Percentiles rank a stretch among this genome's conserved stretches.
phyloP scores from a whole-genome alignment of 768 basidiomycete species.

The Boletus speciosus region DNA sequence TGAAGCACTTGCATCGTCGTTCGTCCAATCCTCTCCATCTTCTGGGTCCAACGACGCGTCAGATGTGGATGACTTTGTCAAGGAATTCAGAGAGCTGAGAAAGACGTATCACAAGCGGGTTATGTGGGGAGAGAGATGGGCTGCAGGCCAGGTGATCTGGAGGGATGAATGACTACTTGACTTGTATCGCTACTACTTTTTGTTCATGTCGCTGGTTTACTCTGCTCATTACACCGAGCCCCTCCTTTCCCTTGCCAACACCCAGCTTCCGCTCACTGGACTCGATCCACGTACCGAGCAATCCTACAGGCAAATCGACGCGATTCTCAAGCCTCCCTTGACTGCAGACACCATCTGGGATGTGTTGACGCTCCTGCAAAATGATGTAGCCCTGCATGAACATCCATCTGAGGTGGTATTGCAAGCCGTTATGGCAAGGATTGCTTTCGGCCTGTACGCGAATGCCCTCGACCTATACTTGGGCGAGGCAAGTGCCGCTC shows the following conservation, averaged over 20 bases:
- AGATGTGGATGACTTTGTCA: conserved; percentile 84
- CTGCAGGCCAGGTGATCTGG: conserved; percentile 82
- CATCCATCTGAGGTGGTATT: conserved; percentile 5
- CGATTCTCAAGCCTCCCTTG: conserved; percentile 22
- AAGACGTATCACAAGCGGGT: conserved; percentile 93
- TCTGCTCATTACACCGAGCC: conserved; percentile 28
- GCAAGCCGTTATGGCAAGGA: conserved; percentile 43
- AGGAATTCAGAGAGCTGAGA: conserved; percentile 79
- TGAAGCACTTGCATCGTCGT: conserved; percentile 78
- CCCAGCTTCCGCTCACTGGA: conserved; percentile 4
- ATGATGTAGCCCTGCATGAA: not conserved
- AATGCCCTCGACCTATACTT: conserved; percentile 64
- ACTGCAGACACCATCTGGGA: conserved; percentile 13
- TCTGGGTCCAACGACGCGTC: conserved; percentile 24
- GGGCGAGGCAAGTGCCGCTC: conserved; percentile 62
- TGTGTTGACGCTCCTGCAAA: conserved; percentile 16
- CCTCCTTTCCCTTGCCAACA: conserved; percentile 18
- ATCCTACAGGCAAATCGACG: conserved; percentile 14
- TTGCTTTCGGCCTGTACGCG: conserved; percentile 58
- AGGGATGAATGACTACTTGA: conserved; percentile 46
- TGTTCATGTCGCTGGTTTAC: conserved; percentile 18
- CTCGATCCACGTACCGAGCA: conserved; percentile 9
- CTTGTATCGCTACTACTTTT: conserved; percentile 5
- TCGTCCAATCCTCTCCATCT: conserved; percentile 60
- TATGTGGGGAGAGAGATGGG: conserved; percentile 89